phyloP scores from a whole-genome alignment of 2,329 filamentous ascomycete species.

The Scopulariopsis brevicaulis region DNA sequence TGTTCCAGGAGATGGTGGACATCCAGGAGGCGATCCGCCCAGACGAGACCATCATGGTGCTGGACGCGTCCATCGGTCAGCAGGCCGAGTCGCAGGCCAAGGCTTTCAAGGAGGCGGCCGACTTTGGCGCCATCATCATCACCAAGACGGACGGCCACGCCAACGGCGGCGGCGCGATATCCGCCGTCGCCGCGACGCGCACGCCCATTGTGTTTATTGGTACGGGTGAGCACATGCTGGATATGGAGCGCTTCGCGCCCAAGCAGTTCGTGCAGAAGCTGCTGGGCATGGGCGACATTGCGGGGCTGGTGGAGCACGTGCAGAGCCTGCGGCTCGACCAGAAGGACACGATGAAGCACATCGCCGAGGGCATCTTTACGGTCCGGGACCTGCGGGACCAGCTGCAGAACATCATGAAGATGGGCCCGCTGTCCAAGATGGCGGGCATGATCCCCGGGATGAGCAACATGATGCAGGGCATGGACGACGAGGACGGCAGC shows the following conservation, averaged over 20 bases:
- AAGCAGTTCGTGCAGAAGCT: slow-evolving; percentile 90
- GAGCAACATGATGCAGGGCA: slow-evolving; percentile 83
- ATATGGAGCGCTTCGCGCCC: slow-evolving; percentile 85
- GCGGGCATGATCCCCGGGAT: slow-evolving; percentile 98
- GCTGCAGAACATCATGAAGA: slow-evolving; percentile 97
- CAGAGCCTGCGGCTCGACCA: slow-evolving; percentile 92
- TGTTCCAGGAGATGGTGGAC: slow-evolving; percentile 97
- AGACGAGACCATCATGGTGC: slow-evolving; percentile 96
- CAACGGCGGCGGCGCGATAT: slow-evolving; percentile 92
- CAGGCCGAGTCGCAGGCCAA: slow-evolving; percentile 89
- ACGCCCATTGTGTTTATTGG: slow-evolving; percentile 97
- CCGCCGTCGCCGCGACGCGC: slow-evolving; percentile 88
- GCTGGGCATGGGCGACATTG: slow-evolving; percentile 94
- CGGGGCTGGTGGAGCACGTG: slow-evolving; percentile 89
- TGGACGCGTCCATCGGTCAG: slow-evolving; percentile 94
- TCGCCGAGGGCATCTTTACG: slow-evolving; percentile 92
- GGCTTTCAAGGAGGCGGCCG: slow-evolving; percentile 93
- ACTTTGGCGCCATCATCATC: slow-evolving; percentile 97
- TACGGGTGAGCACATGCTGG: slow-evolving; percentile 94
- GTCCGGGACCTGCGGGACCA: slow-evolving; percentile 91
- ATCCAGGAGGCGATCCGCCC: slow-evolving; percentile 80
- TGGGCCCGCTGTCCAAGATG: slow-evolving; percentile 95
- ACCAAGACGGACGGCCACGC: slow-evolving; percentile 97
- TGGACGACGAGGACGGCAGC: slow-evolving; percentile 95
- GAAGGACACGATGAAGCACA: slow-evolving; percentile 99